A percentile compares a stretch with the other conserved stretches of the same genome.
Evolutionary conservation across 257 asterid genomes (phyloP).

Genomic region (Gynochthodes officinalis): DNA sequence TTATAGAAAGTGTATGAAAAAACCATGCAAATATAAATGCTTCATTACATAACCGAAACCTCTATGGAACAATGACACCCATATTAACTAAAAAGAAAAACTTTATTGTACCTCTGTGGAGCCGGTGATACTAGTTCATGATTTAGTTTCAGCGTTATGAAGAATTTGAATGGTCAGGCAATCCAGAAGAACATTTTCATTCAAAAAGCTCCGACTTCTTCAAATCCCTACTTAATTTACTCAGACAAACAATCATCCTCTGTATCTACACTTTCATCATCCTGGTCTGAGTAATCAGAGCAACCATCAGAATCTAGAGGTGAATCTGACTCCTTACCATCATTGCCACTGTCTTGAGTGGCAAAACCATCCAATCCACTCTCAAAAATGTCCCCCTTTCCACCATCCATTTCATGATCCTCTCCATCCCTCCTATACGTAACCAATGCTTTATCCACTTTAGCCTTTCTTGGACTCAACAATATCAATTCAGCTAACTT

Average conservation of each 20-base stretch:
- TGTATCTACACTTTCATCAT: conserved; percentile 1
- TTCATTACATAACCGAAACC: background rate
- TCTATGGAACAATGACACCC: background rate
- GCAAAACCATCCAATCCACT: conserved; percentile 19
- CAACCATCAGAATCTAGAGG: conserved; percentile 27
- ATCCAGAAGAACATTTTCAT: background rate
- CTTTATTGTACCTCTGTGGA: background rate
- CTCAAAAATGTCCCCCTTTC: conserved; percentile 22
- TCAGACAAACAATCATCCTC: background rate
- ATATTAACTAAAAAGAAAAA: background rate
- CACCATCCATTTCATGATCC: conserved; percentile 32
- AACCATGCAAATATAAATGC: background rate
- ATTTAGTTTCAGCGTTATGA: background rate
- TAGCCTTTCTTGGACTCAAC: conserved; percentile 71
- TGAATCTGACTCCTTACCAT: conserved; percentile 21
- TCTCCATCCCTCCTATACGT: conserved; percentile 41
- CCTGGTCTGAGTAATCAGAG: conserved; percentile 34
- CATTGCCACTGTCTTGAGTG: conserved; percentile 15
- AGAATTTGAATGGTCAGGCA: background rate
- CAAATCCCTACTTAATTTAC: background rate
- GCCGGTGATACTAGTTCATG: background rate
- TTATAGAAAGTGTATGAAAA: background rate
- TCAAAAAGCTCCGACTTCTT: background rate
- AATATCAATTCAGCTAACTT: conserved; percentile 59
- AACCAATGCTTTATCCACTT: conserved; percentile 42